phyloP scores from a whole-genome alignment of 2,329 filamentous ascomycete genomes.

The Tolypocladium ovalisporum region DNA sequence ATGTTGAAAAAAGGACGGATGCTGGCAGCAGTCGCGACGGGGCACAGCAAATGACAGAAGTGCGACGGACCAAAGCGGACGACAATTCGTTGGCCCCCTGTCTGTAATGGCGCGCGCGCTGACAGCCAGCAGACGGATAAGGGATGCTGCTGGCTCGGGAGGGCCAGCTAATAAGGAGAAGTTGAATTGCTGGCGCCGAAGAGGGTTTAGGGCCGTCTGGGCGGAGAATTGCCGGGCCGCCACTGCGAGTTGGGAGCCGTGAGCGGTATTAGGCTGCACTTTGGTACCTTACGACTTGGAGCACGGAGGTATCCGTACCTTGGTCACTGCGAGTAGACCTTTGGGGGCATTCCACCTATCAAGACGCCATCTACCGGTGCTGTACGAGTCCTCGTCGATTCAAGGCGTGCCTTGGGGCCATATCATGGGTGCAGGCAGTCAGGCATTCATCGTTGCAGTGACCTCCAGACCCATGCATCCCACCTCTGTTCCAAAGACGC shows the following conservation, averaged over 20 bases:
- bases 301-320: too few relatives aligned
- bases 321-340: too few relatives aligned
- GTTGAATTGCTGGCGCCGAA: slow-evolving; percentile 1
- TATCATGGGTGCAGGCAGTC: too few relatives aligned
- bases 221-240: slow-evolving; percentile 5
- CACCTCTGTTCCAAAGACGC: too few relatives aligned
- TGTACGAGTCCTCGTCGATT: too few relatives aligned
- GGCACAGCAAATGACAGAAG: neutral
- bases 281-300: too few relatives aligned
- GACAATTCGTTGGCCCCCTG: neutral
- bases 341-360: neutral
- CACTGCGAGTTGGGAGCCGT: neutral
- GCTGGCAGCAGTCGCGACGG: neutral
- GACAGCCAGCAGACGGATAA: neutral
- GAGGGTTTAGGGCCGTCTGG: slow-evolving; percentile 3
- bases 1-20: neutral
- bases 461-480: too few relatives aligned
- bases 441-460: too few relatives aligned
- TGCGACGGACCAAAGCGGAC: neutral
- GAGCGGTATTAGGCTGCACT: too few relatives aligned
- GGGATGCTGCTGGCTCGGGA: slow-evolving; percentile 1
- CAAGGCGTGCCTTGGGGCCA: too few relatives aligned
- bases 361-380: too few relatives aligned
- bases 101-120: neutral
- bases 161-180: slow-evolving; percentile 3